These are phyloP conservation scores for Aspergillus bridgeri DNA, from an alignment of 495 filamentous ascomycete genomes.

Conservation along the genomic window DNA sequence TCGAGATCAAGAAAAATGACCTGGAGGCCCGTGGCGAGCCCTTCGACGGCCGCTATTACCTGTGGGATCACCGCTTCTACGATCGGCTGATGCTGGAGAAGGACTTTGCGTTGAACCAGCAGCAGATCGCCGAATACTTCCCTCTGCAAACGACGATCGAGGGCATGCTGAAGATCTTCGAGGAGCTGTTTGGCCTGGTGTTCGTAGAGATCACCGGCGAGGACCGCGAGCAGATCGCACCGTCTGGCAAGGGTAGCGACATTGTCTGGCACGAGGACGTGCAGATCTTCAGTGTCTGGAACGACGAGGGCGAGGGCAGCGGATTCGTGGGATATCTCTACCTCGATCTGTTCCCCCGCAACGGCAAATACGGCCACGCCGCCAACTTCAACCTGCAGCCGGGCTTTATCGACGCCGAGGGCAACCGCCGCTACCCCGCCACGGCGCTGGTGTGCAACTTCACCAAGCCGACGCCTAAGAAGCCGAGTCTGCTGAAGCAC, in stretches of 20 bases:
- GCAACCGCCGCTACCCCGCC: constrained; percentile 61
- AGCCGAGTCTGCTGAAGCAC: constrained; percentile 67
- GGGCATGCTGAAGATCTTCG: constrained; percentile 93
- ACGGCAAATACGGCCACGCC: constrained; percentile 67
- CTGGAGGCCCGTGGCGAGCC: constrained; percentile 52
- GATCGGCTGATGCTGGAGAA: constrained; percentile 89
- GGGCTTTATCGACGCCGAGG: constrained; percentile 56
- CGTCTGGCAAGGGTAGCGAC: constrained; percentile 57
- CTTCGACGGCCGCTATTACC: constrained; percentile 74
- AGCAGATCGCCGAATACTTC: constrained; percentile 92
- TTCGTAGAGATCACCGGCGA: constrained; percentile 76
- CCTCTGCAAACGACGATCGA: constrained; percentile 77
- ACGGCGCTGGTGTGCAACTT: constrained; percentile 73
- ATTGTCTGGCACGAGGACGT: constrained; percentile 73
- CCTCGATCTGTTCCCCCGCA: constrained; percentile 62
- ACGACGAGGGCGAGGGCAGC: constrained; percentile 60
- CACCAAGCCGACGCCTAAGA: constrained; percentile 65
- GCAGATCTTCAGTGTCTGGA: constrained; percentile 67
- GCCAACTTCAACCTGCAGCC: constrained; percentile 80
- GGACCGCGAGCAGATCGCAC: constrained; percentile 53
- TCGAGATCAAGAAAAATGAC: constrained; percentile 78
- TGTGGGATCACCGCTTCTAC: constrained; percentile 90
- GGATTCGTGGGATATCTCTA: constrained; percentile 73
- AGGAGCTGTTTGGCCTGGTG: constrained; percentile 84
- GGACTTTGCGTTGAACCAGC: constrained; percentile 83